A percentile compares a stretch with the other conserved stretches of the same genome.
phyloP scores from a whole-genome alignment of 805 yeast species.

The Nakazawaea ishiwadae region DNA sequence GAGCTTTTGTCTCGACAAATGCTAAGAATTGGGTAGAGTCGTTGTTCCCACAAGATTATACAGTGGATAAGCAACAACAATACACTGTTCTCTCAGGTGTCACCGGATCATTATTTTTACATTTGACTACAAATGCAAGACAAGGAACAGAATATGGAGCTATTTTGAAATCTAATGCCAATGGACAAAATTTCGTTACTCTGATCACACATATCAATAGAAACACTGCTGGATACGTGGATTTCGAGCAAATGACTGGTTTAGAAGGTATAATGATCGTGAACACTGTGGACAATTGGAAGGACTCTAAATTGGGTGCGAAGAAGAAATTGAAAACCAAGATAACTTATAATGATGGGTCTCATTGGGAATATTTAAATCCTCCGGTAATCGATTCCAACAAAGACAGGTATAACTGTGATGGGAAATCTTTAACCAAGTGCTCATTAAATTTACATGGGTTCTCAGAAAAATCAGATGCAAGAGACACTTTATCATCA shows the following conservation, averaged over 20 bases:
- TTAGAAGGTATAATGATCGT: conserved; percentile 82
- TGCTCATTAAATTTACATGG: conserved; percentile 87
- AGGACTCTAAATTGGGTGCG: conserved; percentile 37
- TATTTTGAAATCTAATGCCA: conserved; percentile 76
- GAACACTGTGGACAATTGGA: conserved; percentile 58
- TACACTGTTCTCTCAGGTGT: conserved; percentile 74
- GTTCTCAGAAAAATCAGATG: conserved; percentile 75
- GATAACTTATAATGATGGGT: conserved; percentile 86
- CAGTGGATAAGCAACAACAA: conserved; percentile 54
- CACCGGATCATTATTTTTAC: conserved; percentile 68
- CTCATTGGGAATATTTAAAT: conserved; percentile 65
- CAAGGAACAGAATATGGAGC: conserved; percentile 64
- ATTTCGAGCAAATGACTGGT: conserved; percentile 76
- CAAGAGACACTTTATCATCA: conserved; percentile 78
- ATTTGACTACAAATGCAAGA: conserved; percentile 60
- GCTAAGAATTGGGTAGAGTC: conserved; percentile 73
- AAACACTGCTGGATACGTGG: conserved; percentile 68
- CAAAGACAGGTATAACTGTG: conserved; percentile 52
- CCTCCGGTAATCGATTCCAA: conserved; percentile 66
- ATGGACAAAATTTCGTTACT: conserved; percentile 78
- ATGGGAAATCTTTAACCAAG: conserved; percentile 39
- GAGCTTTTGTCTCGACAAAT: conserved; percentile 68
- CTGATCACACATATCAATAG: conserved; percentile 70
- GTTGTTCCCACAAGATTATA: conserved; percentile 61
- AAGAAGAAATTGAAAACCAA: conserved; percentile 58